These are phyloP conservation scores for Tetrastigma voinierianum DNA, from an alignment of 164 flowering plant species.

Conservation along the genomic window DNA sequence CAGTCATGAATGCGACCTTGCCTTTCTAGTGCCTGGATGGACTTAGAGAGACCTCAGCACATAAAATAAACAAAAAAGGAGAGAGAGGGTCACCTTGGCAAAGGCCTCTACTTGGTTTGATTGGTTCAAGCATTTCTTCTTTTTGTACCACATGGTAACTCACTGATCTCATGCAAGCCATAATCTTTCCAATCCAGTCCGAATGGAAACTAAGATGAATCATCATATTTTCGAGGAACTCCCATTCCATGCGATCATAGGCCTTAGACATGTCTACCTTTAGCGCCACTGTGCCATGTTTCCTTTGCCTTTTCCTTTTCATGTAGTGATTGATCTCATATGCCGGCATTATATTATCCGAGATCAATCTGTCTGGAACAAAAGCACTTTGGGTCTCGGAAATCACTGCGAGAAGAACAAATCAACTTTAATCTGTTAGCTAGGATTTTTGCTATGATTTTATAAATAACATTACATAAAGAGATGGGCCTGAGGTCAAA, in stretches of 20 bases:
- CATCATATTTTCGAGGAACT: not conserved
- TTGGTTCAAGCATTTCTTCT: not conserved
- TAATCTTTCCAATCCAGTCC: not conserved
- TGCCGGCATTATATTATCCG: not conserved
- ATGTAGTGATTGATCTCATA: not conserved
- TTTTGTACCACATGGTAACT: not conserved
- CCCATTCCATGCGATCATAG: not conserved
- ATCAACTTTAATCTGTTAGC: too few species aligned
- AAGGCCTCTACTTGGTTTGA: not conserved
- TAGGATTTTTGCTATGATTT: too few species aligned
- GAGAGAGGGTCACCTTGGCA: not conserved
- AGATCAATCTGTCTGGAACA: not conserved
- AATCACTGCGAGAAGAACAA: not conserved
- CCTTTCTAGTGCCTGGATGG: not conserved
- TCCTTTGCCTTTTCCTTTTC: not conserved
- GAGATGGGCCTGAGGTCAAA: too few species aligned
- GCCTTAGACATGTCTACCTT: too few species aligned
- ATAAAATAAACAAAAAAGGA: not conserved
- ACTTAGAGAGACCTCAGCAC: too few species aligned
- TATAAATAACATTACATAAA: too few species aligned
- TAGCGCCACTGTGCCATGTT: not conserved
- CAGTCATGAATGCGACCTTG: not conserved
- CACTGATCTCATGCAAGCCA: not conserved
- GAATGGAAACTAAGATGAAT: not conserved
- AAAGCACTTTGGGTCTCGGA: not conserved